A percentile compares a stretch with the other conserved stretches of the same genome.
Evolutionary conservation across 2,329 filamentous ascomycete species (phyloP).

Genomic region (Fusarium illudens): DNA sequence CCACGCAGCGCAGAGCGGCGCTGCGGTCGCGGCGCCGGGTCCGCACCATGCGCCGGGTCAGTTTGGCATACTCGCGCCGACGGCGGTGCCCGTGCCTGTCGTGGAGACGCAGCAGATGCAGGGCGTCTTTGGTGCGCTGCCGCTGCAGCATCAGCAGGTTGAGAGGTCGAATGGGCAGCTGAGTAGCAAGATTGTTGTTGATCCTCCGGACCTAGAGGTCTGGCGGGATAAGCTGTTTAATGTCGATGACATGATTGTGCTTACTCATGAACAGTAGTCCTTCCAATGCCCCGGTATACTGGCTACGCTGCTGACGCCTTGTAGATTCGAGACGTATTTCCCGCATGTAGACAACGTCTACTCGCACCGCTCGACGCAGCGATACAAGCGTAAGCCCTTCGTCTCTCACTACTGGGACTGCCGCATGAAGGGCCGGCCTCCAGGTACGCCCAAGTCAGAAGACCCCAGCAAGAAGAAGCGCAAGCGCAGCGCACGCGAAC

Average conservation of each 20-base stretch:
- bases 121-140: constrained; percentile 3
- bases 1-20: constrained; percentile 1
- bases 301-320: not conserved
- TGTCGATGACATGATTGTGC: constrained; percentile 75
- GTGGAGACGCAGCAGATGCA: constrained; percentile 8
- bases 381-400: constrained; percentile 83
- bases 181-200: constrained; percentile 64
- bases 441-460: constrained; percentile 80
- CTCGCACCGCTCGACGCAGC: constrained; percentile 82
- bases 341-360: constrained; percentile 87
- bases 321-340: constrained; percentile 80
- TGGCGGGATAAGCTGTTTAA: constrained; percentile 80
- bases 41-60: constrained; percentile 44
- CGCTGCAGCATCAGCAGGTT: not conserved
- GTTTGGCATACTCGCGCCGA: constrained; percentile 57
- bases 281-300: not conserved
- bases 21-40: not conserved
- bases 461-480: constrained; percentile 85
- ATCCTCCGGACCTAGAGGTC: constrained; percentile 72
- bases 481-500: constrained; percentile 76
- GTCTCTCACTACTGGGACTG: constrained; percentile 88
- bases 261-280: constrained; percentile 76
- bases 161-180: constrained; percentile 59
- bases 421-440: constrained; percentile 79
- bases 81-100: constrained; percentile 30